Evolutionary conservation across 345 rosid genomes (phyloP), one percentile per base, ranked within the genome.

Genomic region (Firmiana major): DNA sequence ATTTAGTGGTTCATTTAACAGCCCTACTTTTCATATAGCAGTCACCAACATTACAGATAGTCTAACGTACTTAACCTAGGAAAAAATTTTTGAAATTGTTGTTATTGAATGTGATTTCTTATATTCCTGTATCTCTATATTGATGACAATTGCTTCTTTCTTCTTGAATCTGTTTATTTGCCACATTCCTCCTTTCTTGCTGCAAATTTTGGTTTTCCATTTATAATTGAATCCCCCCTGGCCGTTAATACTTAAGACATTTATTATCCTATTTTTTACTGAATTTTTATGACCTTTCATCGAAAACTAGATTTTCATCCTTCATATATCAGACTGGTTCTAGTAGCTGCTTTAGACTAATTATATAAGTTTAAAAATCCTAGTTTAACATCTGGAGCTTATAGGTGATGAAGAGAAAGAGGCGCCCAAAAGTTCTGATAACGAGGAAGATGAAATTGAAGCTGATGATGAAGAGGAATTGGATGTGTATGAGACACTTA

Each of bases 401-500:
- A 54, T 77, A 81, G 88, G 62, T 4, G 76, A 84, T 60, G 89
- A 85, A 71, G 86, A 85, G 31, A 78, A 43, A 81, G 90, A 79
- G 28, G 84, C 79, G 77, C 26, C 63, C 31, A 82, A 77, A 42
- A 80, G 60, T 59, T 59, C 45, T 77, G 81, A 80, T 64, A 84
- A 83, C 22, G 86, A 88, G 84, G 92, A 65, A 46, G 86, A 80
- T 42, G 89, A 90, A 67, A 80, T 84, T 43, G 92, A 86, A 28
- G 86, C 78, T 72, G 89, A 87, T 60, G 93, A 86, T 49, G 90
- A 84, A 79, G 99, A 93, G 71, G 92, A 89, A 80, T 59, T 88
- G 40, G 97, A 90, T 85, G 87, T 78, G 60, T 80, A 88, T 72
- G 94, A 86, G 34, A 89, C 84, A 59, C 83, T 86, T 79, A 87